Conservation (phyloP, 331 rosid genomes). For the Quercus lobata region DNA sequence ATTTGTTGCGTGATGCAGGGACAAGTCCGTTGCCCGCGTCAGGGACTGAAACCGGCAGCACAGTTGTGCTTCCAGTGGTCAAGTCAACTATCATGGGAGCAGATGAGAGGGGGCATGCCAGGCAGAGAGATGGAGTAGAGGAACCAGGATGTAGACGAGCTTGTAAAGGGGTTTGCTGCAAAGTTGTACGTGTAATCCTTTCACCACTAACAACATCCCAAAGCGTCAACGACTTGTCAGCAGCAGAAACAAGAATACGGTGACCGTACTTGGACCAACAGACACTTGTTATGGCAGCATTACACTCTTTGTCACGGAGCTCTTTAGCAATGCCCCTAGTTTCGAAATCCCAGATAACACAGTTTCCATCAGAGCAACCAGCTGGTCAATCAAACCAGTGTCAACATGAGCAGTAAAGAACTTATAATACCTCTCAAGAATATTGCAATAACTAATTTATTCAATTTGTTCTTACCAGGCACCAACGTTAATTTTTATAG, state of each 20-base stretch:
- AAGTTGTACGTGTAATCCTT: constrained; percentile 54
- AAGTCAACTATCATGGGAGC: constrained; percentile 94
- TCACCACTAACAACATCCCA: constrained; percentile 86
- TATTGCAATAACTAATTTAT: not conserved
- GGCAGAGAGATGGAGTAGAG: constrained; percentile 69
- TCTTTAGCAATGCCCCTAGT: constrained; percentile 91
- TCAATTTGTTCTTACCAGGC: too few species aligned
- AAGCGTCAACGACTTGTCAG: constrained; percentile 85
- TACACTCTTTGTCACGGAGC: constrained; percentile 73
- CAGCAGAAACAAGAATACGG: constrained; percentile 82
- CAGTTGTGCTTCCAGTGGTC: constrained; percentile 58
- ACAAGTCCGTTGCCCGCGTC: constrained; percentile 38
- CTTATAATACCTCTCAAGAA: not conserved
- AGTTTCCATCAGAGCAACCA: constrained; percentile 94
- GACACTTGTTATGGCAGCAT: constrained; percentile 69
- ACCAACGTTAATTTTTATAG: too few species aligned
- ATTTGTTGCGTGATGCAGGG: constrained; percentile 65
- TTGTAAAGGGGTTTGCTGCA: constrained; percentile 87
- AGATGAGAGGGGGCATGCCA: constrained; percentile 93
- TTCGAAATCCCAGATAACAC: constrained; percentile 92
- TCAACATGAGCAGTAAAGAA: constrained; percentile 16
- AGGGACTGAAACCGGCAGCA: constrained; percentile 63
- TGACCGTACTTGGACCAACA: constrained; percentile 79
- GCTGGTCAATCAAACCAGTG: constrained; percentile 53
- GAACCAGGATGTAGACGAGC: constrained; percentile 96